Evolutionary conservation across 495 filamentous ascomycete genomes (phyloP), one percentile per base, ranked within the genome.

Genomic region (Hypoxylon cercidicola): DNA sequence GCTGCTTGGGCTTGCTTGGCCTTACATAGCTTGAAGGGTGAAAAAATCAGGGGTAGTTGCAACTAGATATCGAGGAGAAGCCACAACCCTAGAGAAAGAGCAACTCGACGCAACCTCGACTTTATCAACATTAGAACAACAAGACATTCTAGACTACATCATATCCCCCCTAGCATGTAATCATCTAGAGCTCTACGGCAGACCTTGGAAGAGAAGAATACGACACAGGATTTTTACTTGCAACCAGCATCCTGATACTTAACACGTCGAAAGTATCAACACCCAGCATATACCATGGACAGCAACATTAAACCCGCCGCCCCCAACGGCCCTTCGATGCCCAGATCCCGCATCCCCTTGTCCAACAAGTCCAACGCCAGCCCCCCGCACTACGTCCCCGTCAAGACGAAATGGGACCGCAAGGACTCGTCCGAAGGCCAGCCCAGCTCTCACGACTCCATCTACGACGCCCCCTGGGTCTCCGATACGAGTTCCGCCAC

Each of bases 341-440:
- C 54, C 49, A 61, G 62, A 60, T 66, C 66, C 21, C 45, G 69
- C 21, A 57, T 68, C 23, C 60, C 66, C 18, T 50, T 74, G 39
- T 56, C 66, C 43, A 65, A 73, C 56, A 46, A 34, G 55, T 66
- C 66, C 50, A 60, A 71, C 59, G 52, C 55, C 50, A 55, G 7
- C 7, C 21, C 64, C 52, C 32, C 58, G 11, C 21, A 30, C 0
- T 48, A 58, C 20, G 47, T 46, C 15, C 30, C 60, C 37, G 43
- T 44, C 66, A 23, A 65, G 52, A 41, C 52, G 54, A 10, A 68
- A 63, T 71, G 69, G 60, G 44, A 75, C 48, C 55, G 69, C 69
- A 71, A 58, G 62, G 74, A 78, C 45, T 78, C 76, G 0, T 77
- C 77, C 3, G 72, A 79, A 28, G 76, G 69, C 8, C 60, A 40